Evolutionary conservation across 257 asterid genomes (phyloP).

Genomic region (Jaltomata sinuosa): DNA sequence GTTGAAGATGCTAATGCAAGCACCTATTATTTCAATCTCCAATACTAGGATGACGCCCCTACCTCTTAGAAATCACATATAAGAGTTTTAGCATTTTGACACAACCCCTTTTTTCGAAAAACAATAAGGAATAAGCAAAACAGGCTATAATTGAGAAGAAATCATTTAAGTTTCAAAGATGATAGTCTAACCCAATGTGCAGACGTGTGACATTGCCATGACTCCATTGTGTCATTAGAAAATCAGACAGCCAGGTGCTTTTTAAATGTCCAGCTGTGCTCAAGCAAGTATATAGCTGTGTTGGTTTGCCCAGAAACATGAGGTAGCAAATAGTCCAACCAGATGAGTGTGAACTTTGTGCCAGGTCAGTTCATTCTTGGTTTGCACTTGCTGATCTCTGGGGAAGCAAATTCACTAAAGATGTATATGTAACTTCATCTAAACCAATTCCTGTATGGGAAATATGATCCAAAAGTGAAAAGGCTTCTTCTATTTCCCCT

Average conservation of each 20-base stretch:
- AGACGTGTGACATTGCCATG: not conserved
- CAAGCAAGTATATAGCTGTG: not conserved
- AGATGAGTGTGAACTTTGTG: not conserved
- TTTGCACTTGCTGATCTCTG: conserved; percentile 25
- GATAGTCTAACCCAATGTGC: not conserved
- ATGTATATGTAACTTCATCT: conserved; percentile 58
- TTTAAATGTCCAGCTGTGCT: not conserved
- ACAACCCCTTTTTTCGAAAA: not conserved
- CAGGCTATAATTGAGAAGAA: not conserved
- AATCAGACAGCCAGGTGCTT: not conserved
- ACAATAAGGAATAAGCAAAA: not conserved
- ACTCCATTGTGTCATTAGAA: not conserved
- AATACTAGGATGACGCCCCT: not conserved
- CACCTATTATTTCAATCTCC: not conserved
- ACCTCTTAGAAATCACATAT: not conserved
- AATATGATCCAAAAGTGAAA: conserved; percentile 47
- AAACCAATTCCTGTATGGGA: conserved; percentile 39
- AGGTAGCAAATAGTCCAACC: not conserved
- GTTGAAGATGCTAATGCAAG: not conserved
- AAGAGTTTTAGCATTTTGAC: not conserved
- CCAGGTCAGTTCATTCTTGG: conserved; percentile 25
- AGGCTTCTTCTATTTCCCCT: conserved; percentile 51
- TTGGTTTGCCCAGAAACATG: not conserved
- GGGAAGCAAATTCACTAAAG: conserved; percentile 48
- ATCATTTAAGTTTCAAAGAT: not conserved